Percentiles rank a stretch among this genome's conserved stretches.
phyloP scores from a whole-genome alignment of 106 monocot genomes.

The Acorus calamus region DNA sequence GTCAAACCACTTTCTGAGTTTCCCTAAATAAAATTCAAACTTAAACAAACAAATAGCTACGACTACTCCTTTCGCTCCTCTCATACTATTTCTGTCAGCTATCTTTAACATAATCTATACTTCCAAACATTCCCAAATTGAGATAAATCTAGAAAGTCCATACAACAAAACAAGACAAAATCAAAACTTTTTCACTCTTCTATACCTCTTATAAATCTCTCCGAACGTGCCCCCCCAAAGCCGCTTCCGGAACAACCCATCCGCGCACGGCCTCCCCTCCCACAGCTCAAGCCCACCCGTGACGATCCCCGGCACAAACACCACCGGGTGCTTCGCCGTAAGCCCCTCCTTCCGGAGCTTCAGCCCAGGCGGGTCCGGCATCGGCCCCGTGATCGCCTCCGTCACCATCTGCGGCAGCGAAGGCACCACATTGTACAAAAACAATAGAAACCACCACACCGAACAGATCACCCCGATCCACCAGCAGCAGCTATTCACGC shows the following conservation, averaged over 20 bases:
- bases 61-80: too few species aligned
- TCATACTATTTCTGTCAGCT: too few species aligned
- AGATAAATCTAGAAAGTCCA: too few species aligned
- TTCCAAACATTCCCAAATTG: too few species aligned
- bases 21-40: too few species aligned
- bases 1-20: too few species aligned
- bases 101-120: too few species aligned
- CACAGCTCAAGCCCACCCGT: constrained; percentile 97
- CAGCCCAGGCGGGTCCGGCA: constrained; percentile 88
- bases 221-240: constrained; percentile 97
- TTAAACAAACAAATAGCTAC: too few species aligned
- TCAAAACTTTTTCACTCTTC: too few species aligned
- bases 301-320: constrained; percentile 99
- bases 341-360: constrained; percentile 91
- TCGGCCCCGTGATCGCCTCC: constrained; percentile 91
- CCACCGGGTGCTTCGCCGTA: constrained; percentile 76
- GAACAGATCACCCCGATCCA: constrained; percentile 72
- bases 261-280: constrained; percentile 97
- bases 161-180: too few species aligned
- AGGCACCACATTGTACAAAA: constrained; percentile 94
- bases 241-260: constrained; percentile 82
- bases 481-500: constrained; percentile 86
- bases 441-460: constrained; percentile 84
- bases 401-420: constrained; percentile 97
- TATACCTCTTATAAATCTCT: constrained; percentile 87